phyloP scores from a whole-genome alignment of 768 basidiomycete genomes.

The Piloderma croceum region DNA sequence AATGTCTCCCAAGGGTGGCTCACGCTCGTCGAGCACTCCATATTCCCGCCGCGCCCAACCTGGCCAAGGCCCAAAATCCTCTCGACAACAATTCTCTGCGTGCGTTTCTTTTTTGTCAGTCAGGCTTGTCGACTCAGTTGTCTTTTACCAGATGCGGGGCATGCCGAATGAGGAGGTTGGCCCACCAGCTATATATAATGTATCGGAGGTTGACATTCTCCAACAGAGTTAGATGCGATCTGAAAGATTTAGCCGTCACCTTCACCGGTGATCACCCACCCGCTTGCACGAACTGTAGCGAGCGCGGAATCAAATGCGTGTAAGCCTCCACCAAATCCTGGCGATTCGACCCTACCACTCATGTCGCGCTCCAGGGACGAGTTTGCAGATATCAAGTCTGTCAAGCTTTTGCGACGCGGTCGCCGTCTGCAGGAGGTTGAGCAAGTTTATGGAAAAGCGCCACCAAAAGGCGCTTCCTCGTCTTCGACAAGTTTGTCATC shows the following conservation, averaged over 20 bases:
- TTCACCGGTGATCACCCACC: conserved; percentile 31
- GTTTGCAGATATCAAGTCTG: conserved; percentile 86
- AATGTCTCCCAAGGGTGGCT: conserved; percentile 56
- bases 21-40: conserved; percentile 17
- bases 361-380: conserved; percentile 61
- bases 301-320: conserved; percentile 91
- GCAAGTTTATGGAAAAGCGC: conserved; percentile 37
- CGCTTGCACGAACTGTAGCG: conserved; percentile 84
- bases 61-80: conserved; percentile 54
- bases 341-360: too few species aligned
- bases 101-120: too few species aligned
- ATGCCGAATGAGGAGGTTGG: conserved; percentile 81
- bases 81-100: conserved; percentile 83
- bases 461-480: conserved; percentile 30
- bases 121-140: too few species aligned
- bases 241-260: conserved; percentile 66
- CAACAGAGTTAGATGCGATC: conserved; percentile 82
- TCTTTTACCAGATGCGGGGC: too few species aligned
- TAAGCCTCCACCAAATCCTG: conserved; percentile 37
- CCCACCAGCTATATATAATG: too few species aligned
- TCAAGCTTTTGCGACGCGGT: conserved; percentile 76
- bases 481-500: conserved; percentile 16
- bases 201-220: background rate
- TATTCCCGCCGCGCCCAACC: conserved; percentile 32
- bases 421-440: conserved; percentile 80